Conservation (phyloP, 1,139 yeast species). For the Blastobotrys buckinghamii region DNA sequence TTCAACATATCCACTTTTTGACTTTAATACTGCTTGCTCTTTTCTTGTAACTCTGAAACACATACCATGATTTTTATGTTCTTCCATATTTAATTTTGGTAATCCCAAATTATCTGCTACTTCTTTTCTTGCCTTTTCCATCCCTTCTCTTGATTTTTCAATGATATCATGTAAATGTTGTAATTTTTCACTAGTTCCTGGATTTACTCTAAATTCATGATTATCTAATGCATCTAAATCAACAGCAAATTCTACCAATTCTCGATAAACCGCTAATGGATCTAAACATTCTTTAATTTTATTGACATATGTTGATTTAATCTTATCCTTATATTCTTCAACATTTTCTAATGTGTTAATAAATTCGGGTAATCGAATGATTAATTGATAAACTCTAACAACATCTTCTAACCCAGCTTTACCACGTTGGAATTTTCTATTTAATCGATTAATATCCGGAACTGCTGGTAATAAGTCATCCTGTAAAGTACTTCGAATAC, state of each 20-base stretch:
- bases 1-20: constrained; percentile 56
- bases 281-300: constrained; percentile 47
- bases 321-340: constrained; percentile 34
- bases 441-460: constrained; percentile 75
- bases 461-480: constrained; percentile 63
- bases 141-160: constrained; percentile 48
- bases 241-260: constrained; percentile 85
- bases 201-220: constrained; percentile 77
- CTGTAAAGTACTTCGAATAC: constrained; percentile 59
- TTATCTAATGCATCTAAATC: constrained; percentile 75
- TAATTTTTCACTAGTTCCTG: constrained; percentile 81
- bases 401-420: constrained; percentile 72
- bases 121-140: constrained; percentile 53
- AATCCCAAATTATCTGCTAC: constrained; percentile 71
- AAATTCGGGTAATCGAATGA: constrained; percentile 63
- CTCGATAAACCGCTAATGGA: constrained; percentile 64
- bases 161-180: constrained; percentile 54
- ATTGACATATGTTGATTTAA: constrained; percentile 49
- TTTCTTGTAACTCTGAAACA: constrained; percentile 87
- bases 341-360: constrained; percentile 39
- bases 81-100: constrained; percentile 84
- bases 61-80: constrained; percentile 87
- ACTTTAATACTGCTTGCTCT: constrained; percentile 75
- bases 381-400: constrained; percentile 80
- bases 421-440: constrained; percentile 55